These are phyloP conservation scores for Asterophora lycoperdoides DNA, from an alignment of 768 basidiomycete species.

Conservation along the genomic window DNA sequence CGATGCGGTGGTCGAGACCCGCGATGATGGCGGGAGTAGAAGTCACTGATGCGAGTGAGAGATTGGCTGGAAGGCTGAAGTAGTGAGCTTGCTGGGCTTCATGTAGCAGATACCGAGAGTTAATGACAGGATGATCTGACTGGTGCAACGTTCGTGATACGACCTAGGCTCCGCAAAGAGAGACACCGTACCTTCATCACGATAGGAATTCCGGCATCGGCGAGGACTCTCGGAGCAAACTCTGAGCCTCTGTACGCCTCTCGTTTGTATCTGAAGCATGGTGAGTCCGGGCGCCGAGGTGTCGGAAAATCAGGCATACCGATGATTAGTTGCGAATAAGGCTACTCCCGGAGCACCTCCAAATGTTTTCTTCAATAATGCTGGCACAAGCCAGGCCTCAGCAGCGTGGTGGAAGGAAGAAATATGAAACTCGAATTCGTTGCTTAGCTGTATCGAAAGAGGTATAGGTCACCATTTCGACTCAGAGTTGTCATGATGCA, in stretches of 20 bases:
- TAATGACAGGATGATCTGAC: slow-evolving; percentile 57
- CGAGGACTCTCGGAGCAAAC: slow-evolving; percentile 73
- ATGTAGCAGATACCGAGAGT: slow-evolving; percentile 64
- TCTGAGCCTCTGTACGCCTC: slow-evolving; percentile 68
- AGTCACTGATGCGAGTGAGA: slow-evolving; percentile 64
- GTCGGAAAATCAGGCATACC: slow-evolving; percentile 30
- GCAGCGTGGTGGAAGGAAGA: slow-evolving; percentile 85
- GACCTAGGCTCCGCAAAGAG: background rate
- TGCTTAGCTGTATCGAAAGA: slow-evolving; percentile 52
- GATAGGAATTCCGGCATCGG: slow-evolving; percentile 67
- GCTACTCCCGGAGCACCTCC: slow-evolving; percentile 68
- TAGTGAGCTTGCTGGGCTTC: slow-evolving; percentile 72
- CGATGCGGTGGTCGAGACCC: slow-evolving; percentile 76
- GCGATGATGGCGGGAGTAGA: slow-evolving; percentile 59
- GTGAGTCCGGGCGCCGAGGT: background rate
- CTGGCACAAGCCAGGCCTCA: slow-evolving; percentile 87
- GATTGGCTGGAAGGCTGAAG: slow-evolving; percentile 53
- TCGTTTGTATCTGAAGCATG: slow-evolving; percentile 37
- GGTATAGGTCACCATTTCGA: background rate
- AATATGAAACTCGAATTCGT: slow-evolving; percentile 85
- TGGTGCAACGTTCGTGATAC: slow-evolving; percentile 17
- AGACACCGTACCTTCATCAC: slow-evolving; percentile 65
- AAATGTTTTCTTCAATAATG: slow-evolving; percentile 70
- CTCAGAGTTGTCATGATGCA: slow-evolving; percentile 1
- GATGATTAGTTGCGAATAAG: slow-evolving; percentile 74